Evolutionary conservation across 306 rosid genomes (phyloP), one percentile per base, ranked within the genome.

Genomic region (Biancaea sappan): DNA sequence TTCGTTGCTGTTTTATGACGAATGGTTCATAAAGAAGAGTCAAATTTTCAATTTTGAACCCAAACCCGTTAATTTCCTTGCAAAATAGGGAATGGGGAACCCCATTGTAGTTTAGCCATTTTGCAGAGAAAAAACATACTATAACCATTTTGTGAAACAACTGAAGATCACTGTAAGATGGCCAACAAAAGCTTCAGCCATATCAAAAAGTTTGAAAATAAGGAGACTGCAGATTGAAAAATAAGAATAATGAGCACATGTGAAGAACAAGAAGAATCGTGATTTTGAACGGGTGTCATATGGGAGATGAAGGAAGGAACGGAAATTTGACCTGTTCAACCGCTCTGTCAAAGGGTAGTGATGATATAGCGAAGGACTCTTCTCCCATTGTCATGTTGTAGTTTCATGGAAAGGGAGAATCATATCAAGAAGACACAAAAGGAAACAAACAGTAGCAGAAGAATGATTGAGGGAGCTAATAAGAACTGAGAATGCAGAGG

Each of bases 281-380:
- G n/a, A n/a, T n/a, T n/a, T 68, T 37, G 62, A 62, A 69, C 53
- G 14, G 13, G 22, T 63, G 65, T 21, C 13, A 41, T 75, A 34
- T 31, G 37, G 70, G 73, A 69, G 60, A 1, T 32, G 56, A 22
- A 46, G 25, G 59, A 67, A 31, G 25, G 59, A 67, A 31, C 24
- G 51, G n/a, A 68, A 43, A 67, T n/a, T 24, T 66, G 58, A 92
- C 98, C 98, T 90, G 92, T 80, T 92, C 91, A 78, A 88, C 78
- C 56, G 90, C 82, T 82, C 96, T 90, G 90, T 92, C 96, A 85
- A 86, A 84, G 71, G 90, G 88, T 71, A 73, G 53, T 74, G 84
- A 24, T 26, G 66, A 60, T 18, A 34, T 34, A 8, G 88, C 44
- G 24, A 81, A 81, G 41, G 89, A 86, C 13, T 80, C 89, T 75